A percentile compares a stretch with the other conserved stretches of the same genome.
Conservation (phyloP, 805 yeast species). For the Ogataea pignaliae region DNA sequence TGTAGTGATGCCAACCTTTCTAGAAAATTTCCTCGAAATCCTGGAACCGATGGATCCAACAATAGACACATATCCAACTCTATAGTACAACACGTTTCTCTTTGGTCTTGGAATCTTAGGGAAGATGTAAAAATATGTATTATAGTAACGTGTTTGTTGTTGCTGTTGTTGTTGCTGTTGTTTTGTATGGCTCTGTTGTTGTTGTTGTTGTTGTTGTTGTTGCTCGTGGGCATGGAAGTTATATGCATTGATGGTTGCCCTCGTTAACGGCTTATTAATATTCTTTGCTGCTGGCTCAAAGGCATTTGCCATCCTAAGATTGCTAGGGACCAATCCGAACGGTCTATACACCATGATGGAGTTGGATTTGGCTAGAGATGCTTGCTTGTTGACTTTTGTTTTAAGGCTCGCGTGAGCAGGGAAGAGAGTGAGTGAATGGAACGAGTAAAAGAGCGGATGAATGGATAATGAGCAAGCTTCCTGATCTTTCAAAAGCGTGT, state of each 20-base stretch:
- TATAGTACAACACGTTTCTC: conserved; percentile 48
- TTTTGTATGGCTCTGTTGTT: background rate
- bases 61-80: conserved; percentile 16
- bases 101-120: conserved; percentile 57
- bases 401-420: background rate
- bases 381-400: background rate
- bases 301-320: conserved; percentile 2
- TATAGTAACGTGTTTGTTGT: conserved; percentile 8
- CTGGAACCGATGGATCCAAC: conserved; percentile 20
- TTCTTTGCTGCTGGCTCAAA: conserved; percentile 5
- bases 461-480: background rate
- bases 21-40: conserved; percentile 13
- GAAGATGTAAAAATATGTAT: conserved; percentile 34
- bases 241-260: conserved; percentile 20
- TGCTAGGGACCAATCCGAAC: conserved; percentile 3
- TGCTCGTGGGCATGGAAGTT: conserved; percentile 8
- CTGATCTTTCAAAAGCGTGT: background rate
- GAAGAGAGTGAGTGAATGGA: background rate
- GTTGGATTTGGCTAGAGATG: background rate
- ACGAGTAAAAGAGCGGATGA: background rate
- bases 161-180: conserved; percentile 13
- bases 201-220: background rate
- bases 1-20: conserved; percentile 1
- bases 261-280: conserved; percentile 21
- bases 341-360: conserved; percentile 3